These are phyloP conservation scores for Pichia sp. DNA, from an alignment of 1,139 yeast genomes.

Conservation along the genomic window DNA sequence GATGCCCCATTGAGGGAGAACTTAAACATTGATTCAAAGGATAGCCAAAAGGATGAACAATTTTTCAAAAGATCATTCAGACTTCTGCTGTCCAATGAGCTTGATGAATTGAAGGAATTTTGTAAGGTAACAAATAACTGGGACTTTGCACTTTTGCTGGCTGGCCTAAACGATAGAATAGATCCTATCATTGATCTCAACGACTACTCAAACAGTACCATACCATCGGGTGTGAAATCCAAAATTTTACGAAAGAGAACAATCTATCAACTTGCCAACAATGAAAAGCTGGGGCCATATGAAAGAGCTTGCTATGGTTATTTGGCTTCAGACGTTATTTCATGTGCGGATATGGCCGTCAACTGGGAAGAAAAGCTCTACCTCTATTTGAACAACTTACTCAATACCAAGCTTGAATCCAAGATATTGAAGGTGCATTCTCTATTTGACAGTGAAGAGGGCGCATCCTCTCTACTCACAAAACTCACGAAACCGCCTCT, in stretches of 20 bases:
- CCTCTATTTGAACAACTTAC: slow-evolving; percentile 54
- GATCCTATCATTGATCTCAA: slow-evolving; percentile 55
- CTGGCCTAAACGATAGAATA: slow-evolving; percentile 62
- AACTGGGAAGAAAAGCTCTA: slow-evolving; percentile 75
- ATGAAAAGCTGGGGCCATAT: slow-evolving; percentile 31
- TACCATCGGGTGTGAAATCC: slow-evolving; percentile 57
- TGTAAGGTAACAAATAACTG: slow-evolving; percentile 70
- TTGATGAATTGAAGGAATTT: slow-evolving; percentile 52
- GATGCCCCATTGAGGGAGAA: slow-evolving; percentile 55
- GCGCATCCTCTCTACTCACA: slow-evolving; percentile 10
- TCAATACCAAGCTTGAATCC: slow-evolving; percentile 38
- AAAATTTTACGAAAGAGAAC: slow-evolving; percentile 72
- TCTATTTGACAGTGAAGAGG: slow-evolving; percentile 1
- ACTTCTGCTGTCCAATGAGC: slow-evolving; percentile 51
- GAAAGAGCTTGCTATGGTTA: slow-evolving; percentile 77
- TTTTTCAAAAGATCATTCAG: slow-evolving; percentile 57
- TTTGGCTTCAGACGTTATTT: slow-evolving; percentile 58
- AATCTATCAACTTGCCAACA: slow-evolving; percentile 50
- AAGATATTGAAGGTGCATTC: slow-evolving; percentile 30
- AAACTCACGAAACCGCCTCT: slow-evolving; percentile 36
- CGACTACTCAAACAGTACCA: slow-evolving; percentile 16
- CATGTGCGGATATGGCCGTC: slow-evolving; percentile 40
- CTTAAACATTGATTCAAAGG: slow-evolving; percentile 35
- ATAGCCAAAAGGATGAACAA: slow-evolving; percentile 35
- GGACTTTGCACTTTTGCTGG: slow-evolving; percentile 60